These are phyloP conservation scores for Cicer yamashitae DNA, from an alignment of 306 rosid genomes.

Conservation along the genomic window DNA sequence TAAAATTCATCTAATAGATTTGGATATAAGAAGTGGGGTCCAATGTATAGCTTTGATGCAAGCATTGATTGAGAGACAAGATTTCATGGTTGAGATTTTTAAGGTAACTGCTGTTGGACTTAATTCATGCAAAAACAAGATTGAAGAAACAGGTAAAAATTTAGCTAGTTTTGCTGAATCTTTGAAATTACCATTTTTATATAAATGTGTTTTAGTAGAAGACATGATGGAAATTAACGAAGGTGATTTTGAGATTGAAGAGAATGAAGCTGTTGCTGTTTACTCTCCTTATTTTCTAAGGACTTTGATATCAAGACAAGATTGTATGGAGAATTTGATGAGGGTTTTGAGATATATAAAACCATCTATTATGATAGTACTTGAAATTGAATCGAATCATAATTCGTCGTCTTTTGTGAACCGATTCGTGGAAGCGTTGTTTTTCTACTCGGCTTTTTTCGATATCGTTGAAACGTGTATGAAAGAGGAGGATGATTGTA, in stretches of 20 bases:
- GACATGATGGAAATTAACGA: constrained; percentile 60
- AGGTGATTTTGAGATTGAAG: constrained; percentile 53
- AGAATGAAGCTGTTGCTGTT: constrained; percentile 62
- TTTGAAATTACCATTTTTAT: constrained; percentile 67
- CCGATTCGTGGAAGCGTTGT: constrained; percentile 73
- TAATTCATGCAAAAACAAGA: not conserved
- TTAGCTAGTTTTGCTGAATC: constrained; percentile 62
- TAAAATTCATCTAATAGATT: constrained; percentile 71
- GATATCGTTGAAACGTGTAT: constrained; percentile 63
- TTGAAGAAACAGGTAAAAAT: constrained; percentile 61
- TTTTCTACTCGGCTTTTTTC: constrained; percentile 58
- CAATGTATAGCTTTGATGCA: constrained; percentile 71
- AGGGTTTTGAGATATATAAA: constrained; percentile 56
- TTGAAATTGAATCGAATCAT: constrained; percentile 67
- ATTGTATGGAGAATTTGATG: constrained; percentile 74
- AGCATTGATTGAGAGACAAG: constrained; percentile 56
- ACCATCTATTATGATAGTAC: constrained; percentile 64
- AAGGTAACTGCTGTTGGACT: constrained; percentile 65
- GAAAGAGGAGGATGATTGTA: constrained; percentile 44
- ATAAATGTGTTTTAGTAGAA: constrained; percentile 49
- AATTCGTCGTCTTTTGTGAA: constrained; percentile 69
- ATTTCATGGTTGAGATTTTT: constrained; percentile 50
- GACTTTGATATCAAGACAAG: constrained; percentile 57
- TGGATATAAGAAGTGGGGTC: constrained; percentile 59
- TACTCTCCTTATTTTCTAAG: constrained; percentile 57